phyloP scores from a whole-genome alignment of 2,329 filamentous ascomycete genomes.

The Penicillium sp. region DNA sequence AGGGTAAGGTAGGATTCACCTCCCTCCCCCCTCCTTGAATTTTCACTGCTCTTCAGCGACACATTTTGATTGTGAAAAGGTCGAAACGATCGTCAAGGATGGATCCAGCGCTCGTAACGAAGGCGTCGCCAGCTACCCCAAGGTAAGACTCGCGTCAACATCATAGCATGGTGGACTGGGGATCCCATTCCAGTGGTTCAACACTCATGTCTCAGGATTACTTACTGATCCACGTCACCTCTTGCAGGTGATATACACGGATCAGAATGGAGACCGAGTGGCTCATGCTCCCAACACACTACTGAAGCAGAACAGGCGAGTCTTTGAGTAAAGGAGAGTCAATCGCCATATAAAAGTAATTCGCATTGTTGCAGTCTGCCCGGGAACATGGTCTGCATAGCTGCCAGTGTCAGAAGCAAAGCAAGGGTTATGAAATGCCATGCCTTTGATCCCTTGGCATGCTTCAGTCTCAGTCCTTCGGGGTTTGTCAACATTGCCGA shows the following conservation, averaged over 20 bases:
- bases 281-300: constrained; percentile 27
- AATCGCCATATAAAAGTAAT: not conserved
- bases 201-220: not conserved
- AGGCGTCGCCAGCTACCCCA: constrained; percentile 26
- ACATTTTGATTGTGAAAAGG: constrained; percentile 12
- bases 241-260: constrained; percentile 25
- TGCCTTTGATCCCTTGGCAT: not conserved
- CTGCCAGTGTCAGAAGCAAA: not conserved
- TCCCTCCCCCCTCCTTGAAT: not conserved
- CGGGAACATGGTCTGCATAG: not conserved
- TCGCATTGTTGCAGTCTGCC: not conserved
- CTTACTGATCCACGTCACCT: not conserved
- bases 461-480: not conserved
- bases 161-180: not conserved
- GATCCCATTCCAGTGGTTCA: not conserved
- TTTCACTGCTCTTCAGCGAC: not conserved
- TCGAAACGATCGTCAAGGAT: constrained; percentile 27
- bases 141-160: constrained; percentile 14
- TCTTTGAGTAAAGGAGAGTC: not conserved
- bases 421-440: not conserved
- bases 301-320: constrained; percentile 12
- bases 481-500: not conserved
- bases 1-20: constrained; percentile 20
- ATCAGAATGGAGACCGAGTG: constrained; percentile 31
- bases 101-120: constrained; percentile 22